These are phyloP conservation scores for Neospermospora avenae DNA, from an alignment of 2,329 filamentous ascomycete genomes.

Conservation along the genomic window DNA sequence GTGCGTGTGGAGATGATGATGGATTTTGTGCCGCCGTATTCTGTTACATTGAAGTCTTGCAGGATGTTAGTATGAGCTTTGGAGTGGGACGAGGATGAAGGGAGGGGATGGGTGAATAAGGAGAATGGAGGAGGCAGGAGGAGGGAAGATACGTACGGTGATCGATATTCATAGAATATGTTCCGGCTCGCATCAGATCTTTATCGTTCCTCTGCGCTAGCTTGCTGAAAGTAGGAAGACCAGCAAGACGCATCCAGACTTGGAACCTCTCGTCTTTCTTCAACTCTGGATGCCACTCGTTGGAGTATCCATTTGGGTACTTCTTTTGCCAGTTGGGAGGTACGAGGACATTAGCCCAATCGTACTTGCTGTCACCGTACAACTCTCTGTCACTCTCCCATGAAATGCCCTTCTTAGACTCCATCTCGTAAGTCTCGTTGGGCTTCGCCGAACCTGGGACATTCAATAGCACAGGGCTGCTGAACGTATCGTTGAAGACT, in stretches of 20 bases:
- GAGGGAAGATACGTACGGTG: constrained; percentile 60
- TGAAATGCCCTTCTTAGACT: constrained; percentile 67
- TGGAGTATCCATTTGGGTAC: constrained; percentile 69
- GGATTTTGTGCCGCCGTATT: constrained; percentile 84
- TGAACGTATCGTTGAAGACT: constrained; percentile 91
- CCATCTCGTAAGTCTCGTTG: constrained; percentile 66
- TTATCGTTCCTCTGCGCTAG: constrained; percentile 80
- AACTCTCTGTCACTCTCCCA: constrained; percentile 81
- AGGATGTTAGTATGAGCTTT: constrained; percentile 3
- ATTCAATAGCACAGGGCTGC: constrained; percentile 59
- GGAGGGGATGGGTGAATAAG: background rate
- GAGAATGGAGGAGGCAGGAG: background rate
- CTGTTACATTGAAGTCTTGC: constrained; percentile 77
- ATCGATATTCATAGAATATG: constrained; percentile 72
- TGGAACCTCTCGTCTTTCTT: constrained; percentile 80
- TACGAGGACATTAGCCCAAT: constrained; percentile 63
- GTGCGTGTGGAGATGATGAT: constrained; percentile 86
- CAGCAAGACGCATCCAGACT: constrained; percentile 98
- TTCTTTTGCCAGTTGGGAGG: constrained; percentile 80
- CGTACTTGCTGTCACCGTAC: constrained; percentile 70
- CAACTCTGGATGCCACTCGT: constrained; percentile 62
- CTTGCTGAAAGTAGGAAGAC: constrained; percentile 92
- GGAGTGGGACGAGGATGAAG: background rate
- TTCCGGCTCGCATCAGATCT: constrained; percentile 62
- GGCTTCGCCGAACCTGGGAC: constrained; percentile 37